These are phyloP conservation scores for Geranium incanum DNA, from an alignment of 441 rosid genomes.

Conservation along the genomic window DNA sequence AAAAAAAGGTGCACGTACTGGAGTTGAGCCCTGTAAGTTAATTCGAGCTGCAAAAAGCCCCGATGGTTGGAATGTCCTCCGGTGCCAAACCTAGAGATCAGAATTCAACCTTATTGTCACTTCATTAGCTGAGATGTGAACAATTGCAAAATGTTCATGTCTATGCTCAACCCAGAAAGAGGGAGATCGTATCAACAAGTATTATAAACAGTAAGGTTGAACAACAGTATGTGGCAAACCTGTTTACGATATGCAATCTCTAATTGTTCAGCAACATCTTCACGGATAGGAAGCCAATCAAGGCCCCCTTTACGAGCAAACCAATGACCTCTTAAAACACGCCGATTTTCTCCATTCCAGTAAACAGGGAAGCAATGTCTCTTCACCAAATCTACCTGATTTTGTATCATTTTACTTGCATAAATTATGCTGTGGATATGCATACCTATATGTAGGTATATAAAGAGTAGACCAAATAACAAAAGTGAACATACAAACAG, in stretches of 20 bases:
- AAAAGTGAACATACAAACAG: not conserved
- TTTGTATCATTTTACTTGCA: conserved; percentile 8
- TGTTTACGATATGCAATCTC: conserved; percentile 75
- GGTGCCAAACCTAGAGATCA: conserved; percentile 75
- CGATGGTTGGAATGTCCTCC: conserved; percentile 88
- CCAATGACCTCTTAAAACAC: conserved; percentile 98
- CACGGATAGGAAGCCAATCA: conserved; percentile 95
- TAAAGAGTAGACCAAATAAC: not conserved
- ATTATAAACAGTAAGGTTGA: not conserved
- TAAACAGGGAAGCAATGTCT: conserved; percentile 92
- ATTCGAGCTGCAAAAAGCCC: conserved; percentile 97
- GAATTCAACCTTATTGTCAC: conserved; percentile 17
- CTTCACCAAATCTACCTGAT: conserved; percentile 81
- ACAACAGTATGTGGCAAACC: conserved; percentile 34
- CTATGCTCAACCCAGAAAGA: conserved; percentile 13
- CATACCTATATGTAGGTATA: not conserved
- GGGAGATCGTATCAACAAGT: not conserved
- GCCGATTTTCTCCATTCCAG: conserved; percentile 95
- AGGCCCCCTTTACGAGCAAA: conserved; percentile 87
- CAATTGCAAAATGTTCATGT: conserved; percentile 3
- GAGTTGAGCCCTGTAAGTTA: conserved; percentile 80
- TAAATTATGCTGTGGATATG: not conserved
- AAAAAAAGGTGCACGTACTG: conserved; percentile 39
- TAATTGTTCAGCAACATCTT: conserved; percentile 85
- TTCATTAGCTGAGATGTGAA: not conserved